A percentile compares a stretch with the other conserved stretches of the same genome.
Conservation (phyloP, 108 stramenopile genomes). For the Nitzschia palea region DNA sequence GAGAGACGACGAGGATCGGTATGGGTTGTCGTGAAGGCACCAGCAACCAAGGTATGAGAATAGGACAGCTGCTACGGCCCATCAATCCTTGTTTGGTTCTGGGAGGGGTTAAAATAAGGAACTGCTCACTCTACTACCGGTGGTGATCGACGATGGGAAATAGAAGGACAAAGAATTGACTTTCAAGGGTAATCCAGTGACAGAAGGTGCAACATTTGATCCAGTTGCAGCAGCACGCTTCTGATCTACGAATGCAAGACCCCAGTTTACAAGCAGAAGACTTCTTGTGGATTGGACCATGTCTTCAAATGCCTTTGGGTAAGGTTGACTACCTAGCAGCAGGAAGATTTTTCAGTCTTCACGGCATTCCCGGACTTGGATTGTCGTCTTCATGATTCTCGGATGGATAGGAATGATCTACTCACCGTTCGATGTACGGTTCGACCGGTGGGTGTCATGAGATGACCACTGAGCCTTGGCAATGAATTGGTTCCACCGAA, state of each 20-base stretch:
- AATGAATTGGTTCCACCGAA: not conserved
- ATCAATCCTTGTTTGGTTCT: too few relatives aligned
- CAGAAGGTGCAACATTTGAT: too few relatives aligned
- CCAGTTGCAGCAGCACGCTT: too few relatives aligned
- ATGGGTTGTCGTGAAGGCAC: too few relatives aligned
- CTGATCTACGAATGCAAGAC: not conserved
- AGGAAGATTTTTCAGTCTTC: constrained; percentile 6
- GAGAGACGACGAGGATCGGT: too few relatives aligned
- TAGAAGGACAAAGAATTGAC: too few relatives aligned
- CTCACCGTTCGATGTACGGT: not conserved
- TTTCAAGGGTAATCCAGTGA: too few relatives aligned
- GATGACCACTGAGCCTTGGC: not conserved
- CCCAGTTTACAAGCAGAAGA: not conserved
- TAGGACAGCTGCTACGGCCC: too few relatives aligned
- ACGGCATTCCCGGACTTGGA: not conserved
- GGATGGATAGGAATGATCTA: not conserved
- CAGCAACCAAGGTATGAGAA: too few relatives aligned
- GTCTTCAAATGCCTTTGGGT: not conserved
- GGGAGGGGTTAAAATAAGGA: too few relatives aligned
- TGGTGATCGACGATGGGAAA: too few relatives aligned
- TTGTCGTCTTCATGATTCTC: constrained; percentile 1
- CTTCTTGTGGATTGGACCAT: not conserved
- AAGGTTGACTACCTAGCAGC: constrained; percentile 2
- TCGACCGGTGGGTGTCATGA: not conserved
- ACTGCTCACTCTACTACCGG: too few relatives aligned